Percentiles rank a stretch among this genome's conserved stretches.
phyloP scores from a whole-genome alignment of 371 early-diverging fungal genomes.

The Coemansia sp. region DNA sequence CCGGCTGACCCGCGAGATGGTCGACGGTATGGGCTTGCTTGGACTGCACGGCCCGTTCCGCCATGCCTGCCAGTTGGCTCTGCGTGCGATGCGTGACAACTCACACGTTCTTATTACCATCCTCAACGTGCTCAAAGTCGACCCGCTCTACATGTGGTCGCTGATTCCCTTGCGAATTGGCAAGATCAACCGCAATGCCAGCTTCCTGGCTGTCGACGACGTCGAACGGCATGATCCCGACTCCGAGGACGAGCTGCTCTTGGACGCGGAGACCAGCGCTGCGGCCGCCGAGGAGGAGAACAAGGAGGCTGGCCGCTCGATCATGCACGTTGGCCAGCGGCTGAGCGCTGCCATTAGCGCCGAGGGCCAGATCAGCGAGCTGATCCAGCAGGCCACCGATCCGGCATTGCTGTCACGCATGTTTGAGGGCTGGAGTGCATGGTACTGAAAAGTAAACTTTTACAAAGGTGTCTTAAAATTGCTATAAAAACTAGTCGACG shows the following conservation, averaged over 20 bases:
- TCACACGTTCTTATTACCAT: conserved; percentile 80
- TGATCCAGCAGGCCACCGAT: conserved; percentile 59
- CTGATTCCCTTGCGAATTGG: conserved; percentile 41
- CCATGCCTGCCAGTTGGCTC: conserved; percentile 66
- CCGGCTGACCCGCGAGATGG: conserved; percentile 87
- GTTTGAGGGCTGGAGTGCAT: conserved; percentile 64
- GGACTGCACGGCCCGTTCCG: conserved; percentile 82
- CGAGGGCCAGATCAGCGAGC: conserved; percentile 64
- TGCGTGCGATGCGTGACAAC: conserved; percentile 76
- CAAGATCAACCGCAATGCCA: conserved; percentile 36
- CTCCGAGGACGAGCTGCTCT: conserved; percentile 5
- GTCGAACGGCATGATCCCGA: conserved; percentile 10
- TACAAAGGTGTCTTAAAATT: no score
- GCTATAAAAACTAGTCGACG: conserved; percentile 28
- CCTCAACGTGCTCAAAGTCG: conserved; percentile 91
- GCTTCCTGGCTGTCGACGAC: conserved; percentile 16
- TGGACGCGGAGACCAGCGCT: conserved; percentile 5
- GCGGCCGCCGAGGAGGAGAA: conserved; percentile 43
- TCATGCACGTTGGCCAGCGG: conserved; percentile 58
- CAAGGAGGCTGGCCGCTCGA: conserved; percentile 64
- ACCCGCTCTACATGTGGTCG: conserved; percentile 84
- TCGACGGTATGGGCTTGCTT: conserved; percentile 73
- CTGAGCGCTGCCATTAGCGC: conserved; percentile 54
- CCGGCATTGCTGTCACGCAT: conserved; percentile 53
- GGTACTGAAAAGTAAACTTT: conserved; percentile 10